Base-by-base conservation (phyloP, 495 filamentous ascomycete genomes). In the Aspergillus nanangensis region DNA sequence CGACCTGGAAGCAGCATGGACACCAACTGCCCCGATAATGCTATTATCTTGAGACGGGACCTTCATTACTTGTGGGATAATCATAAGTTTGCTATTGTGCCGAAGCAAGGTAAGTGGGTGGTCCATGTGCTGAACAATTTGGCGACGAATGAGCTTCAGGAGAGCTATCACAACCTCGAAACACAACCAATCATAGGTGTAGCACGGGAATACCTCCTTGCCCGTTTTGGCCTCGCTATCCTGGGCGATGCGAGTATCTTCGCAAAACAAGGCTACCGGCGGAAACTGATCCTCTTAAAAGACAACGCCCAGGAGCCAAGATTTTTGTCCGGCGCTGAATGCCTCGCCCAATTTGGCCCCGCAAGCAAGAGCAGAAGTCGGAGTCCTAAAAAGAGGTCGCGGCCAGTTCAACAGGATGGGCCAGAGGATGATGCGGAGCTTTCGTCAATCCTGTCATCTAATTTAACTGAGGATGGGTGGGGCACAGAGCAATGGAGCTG, bases 311-410 rank as follows among this genome's bases (percentile, higher is more conserved):
- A 20, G 18, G 15, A 35, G 15, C 4, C 27, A 22, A 34, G 23
- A 21, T 11, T 34, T 7, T 23, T 44, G n/a, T 21, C 15, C 10
- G 18, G 31, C 24, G 20, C 21, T 13, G 41, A 36, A 34, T 44
- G 27, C 29, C 14, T 14, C 36, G 20, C 17, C 7, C 29, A 21
- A 14, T 44, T 44, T 22, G 41, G 41, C 10, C 18, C 41, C 11
- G 20, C 20, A 25, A 41, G 38, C 38, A 41, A 25, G 38, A 41
- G 38, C 38, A 41, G 38, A 15, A 41, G 38, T 15, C 19, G 15
- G 38, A 41, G 38, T 41, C 20, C 38, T 8, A 41, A 13, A 44
- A 44, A 44, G 41, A 22, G 41, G 18, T 31, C 34, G 41, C 34
- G 41, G 18, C 18, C 36, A 18, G 36, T 18, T 15, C 9, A n/a